These are phyloP conservation scores for Areca catechu DNA, from an alignment of 176 grass and related monocot genomes.

Conservation along the genomic window DNA sequence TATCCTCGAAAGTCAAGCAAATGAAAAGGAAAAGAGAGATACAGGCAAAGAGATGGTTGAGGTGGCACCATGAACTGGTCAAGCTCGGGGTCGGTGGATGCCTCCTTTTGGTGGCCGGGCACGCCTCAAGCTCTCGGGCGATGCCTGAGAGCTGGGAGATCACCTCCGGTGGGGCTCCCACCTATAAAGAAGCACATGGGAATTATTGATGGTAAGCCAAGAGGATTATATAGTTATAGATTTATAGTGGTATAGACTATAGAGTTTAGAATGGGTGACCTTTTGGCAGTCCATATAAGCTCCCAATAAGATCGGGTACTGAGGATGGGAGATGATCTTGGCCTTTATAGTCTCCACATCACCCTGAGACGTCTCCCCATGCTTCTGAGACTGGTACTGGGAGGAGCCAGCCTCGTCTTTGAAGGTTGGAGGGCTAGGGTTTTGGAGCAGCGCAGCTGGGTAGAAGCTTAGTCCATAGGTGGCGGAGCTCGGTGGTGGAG, in stretches of 20 bases:
- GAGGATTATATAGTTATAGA: slow-evolving; percentile 1
- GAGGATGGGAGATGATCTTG: slow-evolving; percentile 85
- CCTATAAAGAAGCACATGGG: not conserved
- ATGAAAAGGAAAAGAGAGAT: not conserved
- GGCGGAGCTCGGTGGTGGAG: slow-evolving; percentile 16
- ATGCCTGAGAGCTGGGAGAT: slow-evolving; percentile 41
- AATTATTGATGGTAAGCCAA: not conserved
- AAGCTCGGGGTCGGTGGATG: slow-evolving; percentile 61
- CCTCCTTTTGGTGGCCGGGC: slow-evolving; percentile 14
- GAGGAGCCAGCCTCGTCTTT: slow-evolving; percentile 12
- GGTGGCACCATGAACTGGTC: slow-evolving; percentile 76
- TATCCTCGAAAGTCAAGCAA: not conserved
- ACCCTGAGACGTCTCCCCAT: slow-evolving; percentile 27
- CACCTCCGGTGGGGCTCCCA: slow-evolving; percentile 46
- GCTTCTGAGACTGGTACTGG: not conserved
- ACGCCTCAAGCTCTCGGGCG: slow-evolving; percentile 26
- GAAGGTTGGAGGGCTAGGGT: slow-evolving; percentile 2
- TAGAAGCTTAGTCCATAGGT: slow-evolving; percentile 24
- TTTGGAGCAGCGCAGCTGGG: slow-evolving; percentile 2
- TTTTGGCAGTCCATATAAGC: slow-evolving; percentile 87
- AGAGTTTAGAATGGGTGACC: slow-evolving; percentile 26
- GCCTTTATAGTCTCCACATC: slow-evolving; percentile 48
- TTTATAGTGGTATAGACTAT: slow-evolving; percentile 7
- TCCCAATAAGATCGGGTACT: slow-evolving; percentile 50
- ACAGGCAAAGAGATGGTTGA: not conserved